These are phyloP conservation scores for Saccharomyces hybrid DNA, from an alignment of 1,139 yeast genomes.

Conservation along the genomic window DNA sequence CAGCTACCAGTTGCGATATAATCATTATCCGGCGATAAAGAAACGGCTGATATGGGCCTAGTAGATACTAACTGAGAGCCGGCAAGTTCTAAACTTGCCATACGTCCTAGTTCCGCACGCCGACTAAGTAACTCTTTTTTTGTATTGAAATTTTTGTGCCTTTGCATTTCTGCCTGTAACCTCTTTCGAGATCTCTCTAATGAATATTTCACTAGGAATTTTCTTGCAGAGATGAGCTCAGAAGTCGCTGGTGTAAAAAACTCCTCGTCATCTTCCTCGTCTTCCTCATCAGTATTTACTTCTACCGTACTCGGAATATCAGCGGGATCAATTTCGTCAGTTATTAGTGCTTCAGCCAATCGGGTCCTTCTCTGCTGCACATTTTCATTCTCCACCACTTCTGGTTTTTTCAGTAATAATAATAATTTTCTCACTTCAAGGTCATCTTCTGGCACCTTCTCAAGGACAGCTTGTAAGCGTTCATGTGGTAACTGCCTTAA, in stretches of 20 bases:
- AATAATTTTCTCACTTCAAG: slow-evolving; percentile 35
- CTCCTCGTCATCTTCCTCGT: slow-evolving; percentile 56
- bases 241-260: slow-evolving; percentile 75
- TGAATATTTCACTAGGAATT: slow-evolving; percentile 45
- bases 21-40: slow-evolving; percentile 36
- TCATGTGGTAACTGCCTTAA: background rate
- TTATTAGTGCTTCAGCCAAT: slow-evolving; percentile 37
- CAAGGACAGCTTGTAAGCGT: background rate
- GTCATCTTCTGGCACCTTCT: background rate
- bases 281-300: slow-evolving; percentile 27
- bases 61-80: slow-evolving; percentile 69
- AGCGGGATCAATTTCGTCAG: slow-evolving; percentile 13
- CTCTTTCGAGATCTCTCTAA: slow-evolving; percentile 41
- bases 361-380: slow-evolving; percentile 55
- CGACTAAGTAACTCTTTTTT: slow-evolving; percentile 39
- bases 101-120: slow-evolving; percentile 37
- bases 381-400: slow-evolving; percentile 54
- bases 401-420: slow-evolving; percentile 46
- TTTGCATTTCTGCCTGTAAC: slow-evolving; percentile 30
- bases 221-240: slow-evolving; percentile 50
- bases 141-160: slow-evolving; percentile 12
- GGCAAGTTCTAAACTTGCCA: slow-evolving; percentile 39
- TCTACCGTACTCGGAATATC: background rate
- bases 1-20: slow-evolving; percentile 69
- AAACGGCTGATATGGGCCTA: slow-evolving; percentile 59